Evolutionary conservation across 1,284 basidiomycete genomes (phyloP).

Genomic region (Sporisorium reilianum): DNA sequence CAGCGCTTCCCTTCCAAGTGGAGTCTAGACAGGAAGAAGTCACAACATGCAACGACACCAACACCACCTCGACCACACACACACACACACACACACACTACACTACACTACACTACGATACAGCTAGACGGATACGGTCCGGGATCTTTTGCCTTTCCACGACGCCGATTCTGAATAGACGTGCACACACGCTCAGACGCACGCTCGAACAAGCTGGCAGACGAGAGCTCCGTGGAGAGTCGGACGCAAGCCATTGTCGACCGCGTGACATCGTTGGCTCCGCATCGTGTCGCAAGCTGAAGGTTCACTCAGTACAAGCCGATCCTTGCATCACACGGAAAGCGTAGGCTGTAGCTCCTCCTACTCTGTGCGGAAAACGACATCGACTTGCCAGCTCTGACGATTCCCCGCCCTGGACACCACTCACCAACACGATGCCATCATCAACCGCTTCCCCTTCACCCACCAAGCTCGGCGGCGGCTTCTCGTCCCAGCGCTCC

Average conservation of each 20-base stretch:
- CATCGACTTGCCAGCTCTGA: not conserved
- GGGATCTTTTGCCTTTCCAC: not conserved
- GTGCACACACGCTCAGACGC: no score
- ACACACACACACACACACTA: not conserved
- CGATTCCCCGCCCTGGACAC: not conserved
- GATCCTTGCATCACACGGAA: no score
- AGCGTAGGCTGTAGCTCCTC: not conserved
- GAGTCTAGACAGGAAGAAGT: constrained; percentile 1
- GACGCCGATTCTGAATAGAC: not conserved
- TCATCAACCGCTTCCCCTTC: constrained; percentile 30
- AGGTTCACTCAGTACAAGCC: no score
- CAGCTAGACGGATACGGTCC: not conserved
- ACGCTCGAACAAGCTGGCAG: no score
- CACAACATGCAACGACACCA: not conserved
- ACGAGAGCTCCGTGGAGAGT: no score
- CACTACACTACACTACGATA: not conserved
- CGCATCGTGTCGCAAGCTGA: not conserved
- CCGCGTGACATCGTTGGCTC: not conserved
- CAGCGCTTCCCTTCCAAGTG: not conserved
- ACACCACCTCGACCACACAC: not conserved
- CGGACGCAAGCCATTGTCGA: no score
- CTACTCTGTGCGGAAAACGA: not conserved
- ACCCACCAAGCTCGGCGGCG: constrained; percentile 31
- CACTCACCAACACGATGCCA: constrained; percentile 15
- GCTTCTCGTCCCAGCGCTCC: constrained; percentile 36